A percentile compares a stretch with the other conserved stretches of the same genome.
Evolutionary conservation across 306 rosid species (phyloP).

Genomic region (Carpinus fangiana): DNA sequence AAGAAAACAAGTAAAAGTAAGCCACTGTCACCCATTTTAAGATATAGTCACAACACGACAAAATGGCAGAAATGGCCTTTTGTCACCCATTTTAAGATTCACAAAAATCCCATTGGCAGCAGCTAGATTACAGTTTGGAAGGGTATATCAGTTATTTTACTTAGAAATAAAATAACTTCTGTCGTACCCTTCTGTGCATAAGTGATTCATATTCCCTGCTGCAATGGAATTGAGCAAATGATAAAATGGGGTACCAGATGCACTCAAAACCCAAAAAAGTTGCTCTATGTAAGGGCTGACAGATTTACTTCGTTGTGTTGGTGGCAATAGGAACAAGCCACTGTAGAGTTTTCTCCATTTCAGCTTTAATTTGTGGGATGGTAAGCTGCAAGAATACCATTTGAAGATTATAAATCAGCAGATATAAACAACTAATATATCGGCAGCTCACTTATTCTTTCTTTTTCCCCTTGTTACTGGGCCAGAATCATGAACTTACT

Average conservation of each 20-base stretch:
- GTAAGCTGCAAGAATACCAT: conserved; percentile 64
- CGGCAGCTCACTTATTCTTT: background rate
- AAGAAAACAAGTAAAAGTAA: background rate
- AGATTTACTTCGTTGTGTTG: conserved; percentile 85
- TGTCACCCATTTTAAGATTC: background rate
- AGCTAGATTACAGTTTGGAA: background rate
- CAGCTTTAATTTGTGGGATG: conserved; percentile 84
- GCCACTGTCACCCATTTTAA: too few relatives aligned
- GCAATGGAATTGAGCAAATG: conserved; percentile 19
- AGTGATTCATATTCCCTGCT: conserved; percentile 6
- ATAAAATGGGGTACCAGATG: conserved; percentile 25
- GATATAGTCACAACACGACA: background rate
- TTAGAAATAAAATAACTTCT: background rate
- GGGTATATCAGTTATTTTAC: background rate
- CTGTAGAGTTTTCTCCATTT: conserved; percentile 89
- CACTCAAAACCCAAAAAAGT: conserved; percentile 5
- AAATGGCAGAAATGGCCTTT: background rate
- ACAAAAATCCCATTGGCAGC: background rate
- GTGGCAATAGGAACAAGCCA: conserved; percentile 96
- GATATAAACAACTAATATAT: background rate
- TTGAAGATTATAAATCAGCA: background rate
- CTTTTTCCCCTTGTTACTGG: too few relatives aligned
- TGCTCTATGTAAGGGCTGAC: conserved; percentile 16
- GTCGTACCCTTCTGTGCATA: conserved; percentile 3
- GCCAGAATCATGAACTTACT: background rate